Evolutionary conservation across 768 basidiomycete species (phyloP).

Genomic region (Hypholoma fasciculare): DNA sequence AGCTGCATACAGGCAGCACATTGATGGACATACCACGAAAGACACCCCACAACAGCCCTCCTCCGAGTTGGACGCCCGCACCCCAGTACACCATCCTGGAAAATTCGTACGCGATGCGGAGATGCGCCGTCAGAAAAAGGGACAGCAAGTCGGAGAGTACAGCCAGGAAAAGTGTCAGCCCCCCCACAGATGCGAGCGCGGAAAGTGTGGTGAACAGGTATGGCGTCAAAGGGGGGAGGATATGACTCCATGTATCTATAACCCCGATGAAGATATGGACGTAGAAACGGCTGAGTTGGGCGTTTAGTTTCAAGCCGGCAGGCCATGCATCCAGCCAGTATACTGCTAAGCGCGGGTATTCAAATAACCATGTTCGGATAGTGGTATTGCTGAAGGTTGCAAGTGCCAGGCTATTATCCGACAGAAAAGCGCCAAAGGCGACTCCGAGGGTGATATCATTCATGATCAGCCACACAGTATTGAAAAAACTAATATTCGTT

Average conservation of each 20-base stretch:
- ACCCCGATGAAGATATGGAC: constrained; percentile 68
- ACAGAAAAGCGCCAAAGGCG: constrained; percentile 68
- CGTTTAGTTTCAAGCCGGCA: constrained; percentile 93
- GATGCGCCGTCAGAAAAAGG: constrained; percentile 66
- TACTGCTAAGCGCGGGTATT: constrained; percentile 37
- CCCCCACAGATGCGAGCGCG: constrained; percentile 39
- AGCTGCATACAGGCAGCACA: background rate
- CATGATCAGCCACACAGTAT: constrained; percentile 85
- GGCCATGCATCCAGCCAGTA: constrained; percentile 95
- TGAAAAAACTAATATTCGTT: constrained; percentile 71
- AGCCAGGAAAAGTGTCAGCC: constrained; percentile 69
- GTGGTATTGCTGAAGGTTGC: constrained; percentile 32
- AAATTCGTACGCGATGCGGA: constrained; percentile 68
- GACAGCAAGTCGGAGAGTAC: constrained; percentile 63
- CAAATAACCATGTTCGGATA: constrained; percentile 34
- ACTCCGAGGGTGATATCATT: constrained; percentile 90
- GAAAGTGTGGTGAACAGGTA: constrained; percentile 12
- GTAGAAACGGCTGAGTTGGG: constrained; percentile 87
- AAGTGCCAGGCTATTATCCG: constrained; percentile 58
- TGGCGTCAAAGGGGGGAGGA: constrained; percentile 24
- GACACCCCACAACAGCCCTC: constrained; percentile 78
- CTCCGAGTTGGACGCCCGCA: constrained; percentile 53
- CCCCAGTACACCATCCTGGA: constrained; percentile 57
- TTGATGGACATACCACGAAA: constrained; percentile 66
- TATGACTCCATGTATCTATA: constrained; percentile 73